Percentiles rank a stretch among this genome's conserved stretches.
Evolutionary conservation across 352 stramenopile genomes (phyloP).

Genomic region (Pythium sp.): DNA sequence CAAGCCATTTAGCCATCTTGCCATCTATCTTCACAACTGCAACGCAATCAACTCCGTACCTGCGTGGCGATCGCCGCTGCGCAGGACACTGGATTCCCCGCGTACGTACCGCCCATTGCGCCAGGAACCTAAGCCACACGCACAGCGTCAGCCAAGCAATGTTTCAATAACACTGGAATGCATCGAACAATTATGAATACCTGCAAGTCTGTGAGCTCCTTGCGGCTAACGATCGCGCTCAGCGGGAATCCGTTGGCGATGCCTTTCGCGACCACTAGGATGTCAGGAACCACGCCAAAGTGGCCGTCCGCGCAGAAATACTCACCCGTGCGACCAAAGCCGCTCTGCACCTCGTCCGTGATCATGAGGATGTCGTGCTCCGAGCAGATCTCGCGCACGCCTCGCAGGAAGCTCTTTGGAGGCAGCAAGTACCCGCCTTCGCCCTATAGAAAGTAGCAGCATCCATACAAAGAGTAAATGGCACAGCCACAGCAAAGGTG

Average conservation of each 20-base stretch:
- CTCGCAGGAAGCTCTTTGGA: slow-evolving; percentile 90
- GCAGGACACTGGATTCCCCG: slow-evolving; percentile 90
- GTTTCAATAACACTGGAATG: not conserved
- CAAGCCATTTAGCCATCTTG: no score
- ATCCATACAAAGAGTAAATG: no score
- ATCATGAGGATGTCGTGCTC: slow-evolving; percentile 93
- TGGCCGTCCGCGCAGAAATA: slow-evolving; percentile 87
- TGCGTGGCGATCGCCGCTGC: slow-evolving; percentile 86
- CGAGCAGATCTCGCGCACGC: slow-evolving; percentile 87
- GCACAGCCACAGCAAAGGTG: slow-evolving; percentile 44
- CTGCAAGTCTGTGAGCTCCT: slow-evolving; percentile 82
- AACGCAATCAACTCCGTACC: not conserved
- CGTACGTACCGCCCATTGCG: slow-evolving; percentile 92
- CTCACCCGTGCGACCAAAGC: slow-evolving; percentile 84
- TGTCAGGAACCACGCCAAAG: slow-evolving; percentile 86
- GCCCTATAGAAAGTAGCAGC: slow-evolving; percentile 30
- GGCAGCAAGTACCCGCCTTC: slow-evolving; percentile 91
- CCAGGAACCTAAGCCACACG: slow-evolving; percentile 48
- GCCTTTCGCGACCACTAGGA: slow-evolving; percentile 93
- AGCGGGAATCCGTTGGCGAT: slow-evolving; percentile 92
- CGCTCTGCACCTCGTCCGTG: slow-evolving; percentile 89
- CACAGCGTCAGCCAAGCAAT: not conserved
- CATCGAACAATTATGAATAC: not conserved
- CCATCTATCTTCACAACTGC: not conserved
- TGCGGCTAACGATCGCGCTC: slow-evolving; percentile 84